phyloP scores from a whole-genome alignment of 371 early-diverging fungal genomes.

The Smittium culicis region DNA sequence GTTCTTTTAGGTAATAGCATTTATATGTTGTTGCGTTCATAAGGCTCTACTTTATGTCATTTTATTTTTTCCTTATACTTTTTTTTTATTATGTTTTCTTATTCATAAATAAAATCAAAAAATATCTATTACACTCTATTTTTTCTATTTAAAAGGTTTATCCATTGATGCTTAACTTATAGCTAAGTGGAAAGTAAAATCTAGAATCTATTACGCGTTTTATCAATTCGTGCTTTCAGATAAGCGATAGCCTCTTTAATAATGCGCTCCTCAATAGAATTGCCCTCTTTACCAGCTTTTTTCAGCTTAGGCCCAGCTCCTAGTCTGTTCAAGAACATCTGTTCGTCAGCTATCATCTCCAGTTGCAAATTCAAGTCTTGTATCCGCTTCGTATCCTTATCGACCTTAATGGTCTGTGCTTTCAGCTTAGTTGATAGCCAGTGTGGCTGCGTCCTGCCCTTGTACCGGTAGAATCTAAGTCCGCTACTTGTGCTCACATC shows the following conservation, averaged over 20 bases:
- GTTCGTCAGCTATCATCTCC: conserved; percentile 23
- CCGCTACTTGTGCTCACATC: conserved; percentile 23
- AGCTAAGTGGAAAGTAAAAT: too few relatives aligned
- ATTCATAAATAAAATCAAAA: neutral
- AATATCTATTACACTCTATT: too few relatives aligned
- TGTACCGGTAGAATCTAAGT: conserved; percentile 21
- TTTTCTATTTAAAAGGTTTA: too few relatives aligned
- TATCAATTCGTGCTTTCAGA: too few relatives aligned
- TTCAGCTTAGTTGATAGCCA: conserved; percentile 24
- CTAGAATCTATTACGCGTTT: too few relatives aligned
- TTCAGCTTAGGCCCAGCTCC: too few relatives aligned
- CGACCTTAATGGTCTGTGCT: conserved; percentile 8
- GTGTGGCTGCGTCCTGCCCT: conserved; percentile 28
- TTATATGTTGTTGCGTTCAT: neutral
- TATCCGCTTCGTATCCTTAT: conserved; percentile 11
- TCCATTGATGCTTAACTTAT: too few relatives aligned
- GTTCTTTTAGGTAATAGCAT: too few relatives aligned
- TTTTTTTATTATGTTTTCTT: neutral
- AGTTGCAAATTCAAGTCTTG: conserved; percentile 20
- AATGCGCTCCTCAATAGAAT: neutral
- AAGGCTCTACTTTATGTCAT: neutral
- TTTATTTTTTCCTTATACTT: neutral
- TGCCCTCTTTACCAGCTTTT: conserved; percentile 22
- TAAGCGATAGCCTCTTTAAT: neutral
- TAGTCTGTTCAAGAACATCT: conserved; percentile 25